Conservation (phyloP, 139 green algal genomes). For the Chlorella vulgaris region DNA sequence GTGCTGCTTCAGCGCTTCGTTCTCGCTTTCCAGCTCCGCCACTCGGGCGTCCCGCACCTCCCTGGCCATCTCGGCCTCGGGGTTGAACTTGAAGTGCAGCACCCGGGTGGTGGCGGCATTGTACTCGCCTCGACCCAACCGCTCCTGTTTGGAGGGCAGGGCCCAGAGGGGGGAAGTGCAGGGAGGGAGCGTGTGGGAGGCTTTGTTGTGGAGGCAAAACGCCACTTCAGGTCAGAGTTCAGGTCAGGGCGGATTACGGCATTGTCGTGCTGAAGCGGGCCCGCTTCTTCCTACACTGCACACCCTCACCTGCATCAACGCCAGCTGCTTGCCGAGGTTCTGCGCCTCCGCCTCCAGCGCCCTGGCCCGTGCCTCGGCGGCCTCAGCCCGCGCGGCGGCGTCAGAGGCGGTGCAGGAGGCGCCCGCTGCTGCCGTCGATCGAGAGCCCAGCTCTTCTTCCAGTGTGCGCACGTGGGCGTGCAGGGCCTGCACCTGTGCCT, state of each 20-base stretch:
- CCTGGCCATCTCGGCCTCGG: conserved; percentile 52
- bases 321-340: conserved; percentile 23
- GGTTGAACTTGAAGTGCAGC: conserved; percentile 82
- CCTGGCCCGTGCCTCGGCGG: conserved; percentile 22
- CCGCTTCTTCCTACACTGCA: too few species aligned
- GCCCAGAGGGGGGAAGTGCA: too few species aligned
- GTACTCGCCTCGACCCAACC: conserved; percentile 72
- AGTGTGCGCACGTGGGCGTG: conserved; percentile 30
- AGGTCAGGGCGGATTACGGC: too few species aligned
- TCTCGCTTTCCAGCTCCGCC: conserved; percentile 42
- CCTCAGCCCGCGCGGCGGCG: conserved; percentile 16
- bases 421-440: neutral
- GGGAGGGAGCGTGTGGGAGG: too few species aligned
- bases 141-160: conserved; percentile 45
- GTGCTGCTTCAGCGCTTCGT: conserved; percentile 26
- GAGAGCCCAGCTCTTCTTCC: conserved; percentile 21
- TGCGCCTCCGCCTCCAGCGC: conserved; percentile 41
- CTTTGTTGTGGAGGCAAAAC: neutral
- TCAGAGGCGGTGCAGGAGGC: neutral
- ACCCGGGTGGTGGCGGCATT: conserved; percentile 64
- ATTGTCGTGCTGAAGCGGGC: too few species aligned
- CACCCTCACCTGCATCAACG: conserved; percentile 23
- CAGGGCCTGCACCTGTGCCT: conserved; percentile 39
- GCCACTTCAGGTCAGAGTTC: too few species aligned
- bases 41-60: conserved; percentile 29